These are phyloP conservation scores for Cryptosporidium viatorum DNA, from an alignment of 169 alveolate genomes.

Conservation along the genomic window DNA sequence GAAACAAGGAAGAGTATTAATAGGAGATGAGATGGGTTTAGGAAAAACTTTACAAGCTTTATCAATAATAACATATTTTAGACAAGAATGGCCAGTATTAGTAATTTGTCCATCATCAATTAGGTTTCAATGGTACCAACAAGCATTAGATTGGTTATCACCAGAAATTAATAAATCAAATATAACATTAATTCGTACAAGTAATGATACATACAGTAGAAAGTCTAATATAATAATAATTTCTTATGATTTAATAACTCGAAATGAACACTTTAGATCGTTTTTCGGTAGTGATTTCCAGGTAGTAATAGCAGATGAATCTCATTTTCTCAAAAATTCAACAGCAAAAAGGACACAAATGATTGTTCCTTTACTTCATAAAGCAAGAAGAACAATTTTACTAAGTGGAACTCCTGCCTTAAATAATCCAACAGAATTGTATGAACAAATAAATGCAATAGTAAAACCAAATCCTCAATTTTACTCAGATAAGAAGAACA, in stretches of 20 bases:
- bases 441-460: constrained; percentile 85
- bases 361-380: constrained; percentile 90
- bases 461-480: constrained; percentile 52
- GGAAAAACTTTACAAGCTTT: constrained; percentile 98
- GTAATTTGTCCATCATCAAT: constrained; percentile 95
- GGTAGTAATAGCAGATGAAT: constrained; percentile 95
- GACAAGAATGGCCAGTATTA: constrained; percentile 94
- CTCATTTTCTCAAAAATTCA: constrained; percentile 94
- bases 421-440: constrained; percentile 93
- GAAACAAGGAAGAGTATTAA: constrained; percentile 92
- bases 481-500: constrained; percentile 18
- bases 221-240: constrained; percentile 80
- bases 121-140: constrained; percentile 94
- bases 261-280: constrained; percentile 77
- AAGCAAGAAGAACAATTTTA: constrained; percentile 89
- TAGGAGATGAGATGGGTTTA: constrained; percentile 99
- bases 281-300: constrained; percentile 71
- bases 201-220: constrained; percentile 75
- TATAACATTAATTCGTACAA: constrained; percentile 79
- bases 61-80: constrained; percentile 90
- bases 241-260: constrained; percentile 85
- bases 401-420: constrained; percentile 96
- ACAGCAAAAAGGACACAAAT: constrained; percentile 91
- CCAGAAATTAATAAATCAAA: constrained; percentile 81
- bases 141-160: constrained; percentile 91